phyloP scores from a whole-genome alignment of 352 stramenopile species.

The Blastocystis sp. region DNA sequence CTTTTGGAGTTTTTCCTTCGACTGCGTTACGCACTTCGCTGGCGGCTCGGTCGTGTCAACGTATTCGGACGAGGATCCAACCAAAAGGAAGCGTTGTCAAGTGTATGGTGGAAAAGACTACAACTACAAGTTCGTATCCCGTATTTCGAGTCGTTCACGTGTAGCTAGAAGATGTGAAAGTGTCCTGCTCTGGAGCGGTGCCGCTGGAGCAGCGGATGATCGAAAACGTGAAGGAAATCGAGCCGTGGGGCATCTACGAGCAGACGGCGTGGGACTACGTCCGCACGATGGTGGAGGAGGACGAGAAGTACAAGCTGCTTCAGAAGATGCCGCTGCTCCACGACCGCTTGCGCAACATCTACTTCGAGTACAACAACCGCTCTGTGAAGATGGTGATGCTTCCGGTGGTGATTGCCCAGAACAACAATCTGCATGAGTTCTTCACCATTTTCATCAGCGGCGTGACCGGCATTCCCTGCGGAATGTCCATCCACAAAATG shows the following conservation, averaged over 20 bases:
- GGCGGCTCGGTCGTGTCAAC: constrained; percentile 35
- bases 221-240: constrained; percentile 39
- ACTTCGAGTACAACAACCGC: constrained; percentile 65
- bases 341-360: constrained; percentile 45
- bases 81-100: constrained; percentile 53
- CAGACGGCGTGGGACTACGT: constrained; percentile 62
- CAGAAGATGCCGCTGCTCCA: constrained; percentile 13
- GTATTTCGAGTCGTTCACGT: neutral
- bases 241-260: constrained; percentile 63
- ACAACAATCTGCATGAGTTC: constrained; percentile 64
- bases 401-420: constrained; percentile 53
- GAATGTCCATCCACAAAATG: constrained; percentile 44
- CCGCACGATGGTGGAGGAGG: constrained; percentile 49
- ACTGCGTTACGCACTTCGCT: constrained; percentile 51
- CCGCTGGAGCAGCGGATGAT: constrained; percentile 41
- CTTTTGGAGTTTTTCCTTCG: constrained; percentile 68
- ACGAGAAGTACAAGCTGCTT: constrained; percentile 52
- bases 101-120: constrained; percentile 66
- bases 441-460: constrained; percentile 68
- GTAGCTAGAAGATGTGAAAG: constrained; percentile 63
- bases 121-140: constrained; percentile 54
- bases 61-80: constrained; percentile 43
- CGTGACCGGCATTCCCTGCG: constrained; percentile 38
- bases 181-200: neutral
- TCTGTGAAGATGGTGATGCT: constrained; percentile 67